A percentile compares a stretch with the other conserved stretches of the same genome.
Evolutionary conservation across 305 asterid species (phyloP).

Genomic region (Salvia sclarea): DNA sequence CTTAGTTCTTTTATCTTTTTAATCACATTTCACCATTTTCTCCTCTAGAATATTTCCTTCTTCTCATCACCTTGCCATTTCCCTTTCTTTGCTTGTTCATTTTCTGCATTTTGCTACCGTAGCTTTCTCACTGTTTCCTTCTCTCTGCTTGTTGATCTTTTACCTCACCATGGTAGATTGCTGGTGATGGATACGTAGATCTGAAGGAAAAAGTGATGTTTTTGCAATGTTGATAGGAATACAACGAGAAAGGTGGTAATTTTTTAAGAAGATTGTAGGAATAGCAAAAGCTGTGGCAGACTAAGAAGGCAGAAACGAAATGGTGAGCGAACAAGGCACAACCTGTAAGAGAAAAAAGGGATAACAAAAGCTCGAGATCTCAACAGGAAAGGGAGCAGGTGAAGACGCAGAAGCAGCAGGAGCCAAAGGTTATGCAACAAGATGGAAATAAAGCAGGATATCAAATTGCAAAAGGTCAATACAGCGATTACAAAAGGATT

Average conservation of each 20-base stretch:
- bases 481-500: background rate
- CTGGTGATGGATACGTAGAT: conserved; percentile 10
- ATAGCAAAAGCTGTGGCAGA: background rate
- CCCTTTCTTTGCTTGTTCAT: background rate
- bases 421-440: background rate
- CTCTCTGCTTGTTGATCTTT: background rate
- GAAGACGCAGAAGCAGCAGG: background rate
- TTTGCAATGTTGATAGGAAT: conserved; percentile 3
- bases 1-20: background rate
- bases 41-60: conserved; percentile 1
- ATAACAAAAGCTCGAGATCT: background rate
- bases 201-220: conserved; percentile 13
- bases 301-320: background rate
- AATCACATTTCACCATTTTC: conserved; percentile 13
- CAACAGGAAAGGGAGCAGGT: background rate
- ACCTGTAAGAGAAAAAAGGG: background rate
- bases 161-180: conserved; percentile 19
- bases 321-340: background rate
- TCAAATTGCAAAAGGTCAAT: background rate
- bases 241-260: conserved; percentile 2
- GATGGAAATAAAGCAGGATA: conserved; percentile 19
- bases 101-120: background rate
- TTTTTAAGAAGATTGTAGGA: background rate
- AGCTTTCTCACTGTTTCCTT: background rate
- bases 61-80: background rate